Base-by-base conservation (phyloP, 805 yeast species). In the Teunomyces aglyptinius region DNA sequence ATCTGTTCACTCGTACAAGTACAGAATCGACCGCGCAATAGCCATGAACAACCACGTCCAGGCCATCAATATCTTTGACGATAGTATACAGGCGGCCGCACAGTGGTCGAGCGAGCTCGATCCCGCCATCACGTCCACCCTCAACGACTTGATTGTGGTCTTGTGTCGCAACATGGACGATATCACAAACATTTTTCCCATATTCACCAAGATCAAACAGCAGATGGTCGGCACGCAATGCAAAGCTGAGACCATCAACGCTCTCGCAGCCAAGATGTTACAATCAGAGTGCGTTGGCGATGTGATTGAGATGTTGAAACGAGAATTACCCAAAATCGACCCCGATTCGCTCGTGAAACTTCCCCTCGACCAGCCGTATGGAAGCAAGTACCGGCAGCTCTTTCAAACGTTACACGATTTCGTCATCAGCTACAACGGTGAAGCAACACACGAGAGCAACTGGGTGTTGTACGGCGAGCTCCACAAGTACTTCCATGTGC, bases 391-490 rank as follows among this genome's bases (percentile, higher is more conserved):
- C 51, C 46, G 51, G 5, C 49, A 52, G 6, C 55, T 72, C 1
- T 71, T 71, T 38, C 50, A 59, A 8, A 38, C 43, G 5, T 52
- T 72, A 13, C 68, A 67, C 49, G 50, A 50, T 3, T 70, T 64
- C 55, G 71, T 66, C 5, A 53, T 63, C 16, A 49, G 57, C 0
- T 67, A 64, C 51, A 56, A 50, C 5, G 55, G 56, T 24, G 75
- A 72, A 41, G 42, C 50, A 3, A 58, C 71, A 0, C 50, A 50
- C 18, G 76, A 75, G 47, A 77, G 81, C 0, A 84, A 85, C 51
- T 76, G 81, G 85, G 73, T 73, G 5, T 63, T 85, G 4, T 85
- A 82, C 52, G 80, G 80, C 3, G 78, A 76, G 45, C 56, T 86
- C 38, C 78, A 78, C 55, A 68, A 75, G 52, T 74, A 77, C 44